Conservation (phyloP, 352 stramenopile genomes). For the Phytophthora crassamura region DNA sequence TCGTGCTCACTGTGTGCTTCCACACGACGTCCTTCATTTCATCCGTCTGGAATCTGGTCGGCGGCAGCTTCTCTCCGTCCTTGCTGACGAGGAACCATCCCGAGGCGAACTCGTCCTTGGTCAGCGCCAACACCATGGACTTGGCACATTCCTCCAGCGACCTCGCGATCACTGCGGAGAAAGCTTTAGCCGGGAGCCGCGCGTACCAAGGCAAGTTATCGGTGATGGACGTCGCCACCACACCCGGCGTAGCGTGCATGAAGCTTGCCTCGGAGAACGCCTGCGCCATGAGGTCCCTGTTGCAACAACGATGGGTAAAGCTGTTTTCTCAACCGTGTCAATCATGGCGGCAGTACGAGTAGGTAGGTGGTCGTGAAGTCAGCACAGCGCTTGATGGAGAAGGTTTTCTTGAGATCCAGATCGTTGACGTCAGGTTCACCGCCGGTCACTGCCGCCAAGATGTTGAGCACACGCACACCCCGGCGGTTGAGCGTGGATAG, state of each 20-base stretch:
- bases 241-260: slow-evolving; percentile 21
- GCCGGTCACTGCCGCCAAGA: slow-evolving; percentile 13
- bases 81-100: slow-evolving; percentile 24
- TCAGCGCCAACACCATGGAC: slow-evolving; percentile 18
- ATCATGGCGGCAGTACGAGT: slow-evolving; percentile 17
- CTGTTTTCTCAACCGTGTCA: too few relatives aligned
- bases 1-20: slow-evolving; percentile 23
- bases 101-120: slow-evolving; percentile 22
- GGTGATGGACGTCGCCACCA: slow-evolving; percentile 10
- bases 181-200: slow-evolving; percentile 9
- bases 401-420: slow-evolving; percentile 27
- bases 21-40: slow-evolving; percentile 35
- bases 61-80: slow-evolving; percentile 9
- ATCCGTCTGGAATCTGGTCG: slow-evolving; percentile 29
- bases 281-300: slow-evolving; percentile 27
- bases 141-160: slow-evolving; percentile 20
- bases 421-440: slow-evolving; percentile 17
- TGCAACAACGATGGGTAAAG: not conserved
- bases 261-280: slow-evolving; percentile 27
- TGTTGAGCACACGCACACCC: slow-evolving; percentile 20
- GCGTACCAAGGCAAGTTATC: slow-evolving; percentile 22
- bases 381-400: slow-evolving; percentile 23
- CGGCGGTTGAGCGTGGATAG: slow-evolving; percentile 12
- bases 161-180: slow-evolving; percentile 8
- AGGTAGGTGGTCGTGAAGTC: slow-evolving; percentile 21